Percentiles rank a stretch among this genome's conserved stretches.
phyloP scores from a whole-genome alignment of 192 early-diverging fungal genomes.

The Obelidium mucronatum region DNA sequence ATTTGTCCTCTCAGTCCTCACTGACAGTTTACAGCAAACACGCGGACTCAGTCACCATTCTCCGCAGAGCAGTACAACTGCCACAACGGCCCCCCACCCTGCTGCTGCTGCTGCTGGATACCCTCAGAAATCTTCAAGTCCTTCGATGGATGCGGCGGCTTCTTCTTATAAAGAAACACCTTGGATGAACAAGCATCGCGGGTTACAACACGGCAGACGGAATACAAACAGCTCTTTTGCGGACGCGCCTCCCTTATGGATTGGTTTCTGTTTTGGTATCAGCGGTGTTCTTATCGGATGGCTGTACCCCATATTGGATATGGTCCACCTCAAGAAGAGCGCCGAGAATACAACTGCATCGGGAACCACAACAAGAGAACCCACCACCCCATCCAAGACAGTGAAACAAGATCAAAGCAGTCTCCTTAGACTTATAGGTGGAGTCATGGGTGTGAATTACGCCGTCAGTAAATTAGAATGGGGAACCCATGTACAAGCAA shows the following conservation, averaged over 20 bases:
- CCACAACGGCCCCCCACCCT: not conserved
- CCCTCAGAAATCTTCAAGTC: too few species aligned
- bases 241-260: constrained; percentile 50
- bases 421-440: constrained; percentile 45
- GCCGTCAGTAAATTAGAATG: constrained; percentile 71
- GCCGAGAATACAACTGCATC: not conserved
- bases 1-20: constrained; percentile 66
- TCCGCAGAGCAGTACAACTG: constrained; percentile 34
- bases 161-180: not conserved
- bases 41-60: constrained; percentile 44
- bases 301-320: constrained; percentile 15
- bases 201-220: not conserved
- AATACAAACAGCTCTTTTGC: not conserved
- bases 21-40: constrained; percentile 69
- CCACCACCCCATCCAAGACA: constrained; percentile 39
- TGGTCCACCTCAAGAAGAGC: constrained; percentile 10
- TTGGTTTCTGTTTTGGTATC: constrained; percentile 67
- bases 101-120: too few species aligned
- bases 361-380: constrained; percentile 38
- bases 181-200: not conserved
- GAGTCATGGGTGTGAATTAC: constrained; percentile 68
- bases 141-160: too few species aligned
- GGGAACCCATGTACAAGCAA: constrained; percentile 67
- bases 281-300: constrained; percentile 43
- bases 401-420: constrained; percentile 20